These are phyloP conservation scores for Talaromyces pinophilus DNA, from an alignment of 2,329 filamentous ascomycete species.

Conservation along the genomic window DNA sequence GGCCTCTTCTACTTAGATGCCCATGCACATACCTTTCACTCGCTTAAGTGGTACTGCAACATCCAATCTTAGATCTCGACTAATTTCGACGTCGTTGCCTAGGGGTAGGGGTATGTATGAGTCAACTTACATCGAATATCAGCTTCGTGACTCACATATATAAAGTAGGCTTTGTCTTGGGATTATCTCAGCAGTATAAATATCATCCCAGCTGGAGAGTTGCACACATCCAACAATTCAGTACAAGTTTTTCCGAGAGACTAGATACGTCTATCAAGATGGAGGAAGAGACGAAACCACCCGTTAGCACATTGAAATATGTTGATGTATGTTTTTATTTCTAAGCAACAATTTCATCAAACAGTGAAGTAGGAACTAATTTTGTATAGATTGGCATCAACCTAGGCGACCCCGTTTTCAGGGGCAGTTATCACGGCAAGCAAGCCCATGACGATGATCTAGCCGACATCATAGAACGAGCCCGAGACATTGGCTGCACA, in stretches of 20 bases:
- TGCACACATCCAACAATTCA: not conserved
- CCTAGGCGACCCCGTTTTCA: conserved; percentile 87
- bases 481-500: conserved; percentile 72
- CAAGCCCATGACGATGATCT: conserved; percentile 54
- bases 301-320: conserved; percentile 43
- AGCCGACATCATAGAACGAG: conserved; percentile 72
- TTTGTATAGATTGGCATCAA: conserved; percentile 79
- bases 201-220: not conserved
- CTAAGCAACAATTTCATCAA: no score
- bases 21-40: conserved; percentile 5
- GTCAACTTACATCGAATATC: not conserved
- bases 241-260: not conserved
- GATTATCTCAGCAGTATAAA: not conserved
- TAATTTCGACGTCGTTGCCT: conserved; percentile 12
- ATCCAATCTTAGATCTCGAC: conserved; percentile 13
- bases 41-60: not conserved
- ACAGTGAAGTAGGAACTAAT: not conserved
- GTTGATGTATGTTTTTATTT: conserved; percentile 42
- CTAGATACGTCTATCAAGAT: not conserved
- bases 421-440: conserved; percentile 79
- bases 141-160: conserved; percentile 1
- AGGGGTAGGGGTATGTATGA: conserved; percentile 18
- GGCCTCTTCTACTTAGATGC: not conserved
- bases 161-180: not conserved
- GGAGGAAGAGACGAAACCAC: conserved; percentile 28